phyloP scores from a whole-genome alignment of 208 protist genomes.

The Trypanosoma mega region DNA sequence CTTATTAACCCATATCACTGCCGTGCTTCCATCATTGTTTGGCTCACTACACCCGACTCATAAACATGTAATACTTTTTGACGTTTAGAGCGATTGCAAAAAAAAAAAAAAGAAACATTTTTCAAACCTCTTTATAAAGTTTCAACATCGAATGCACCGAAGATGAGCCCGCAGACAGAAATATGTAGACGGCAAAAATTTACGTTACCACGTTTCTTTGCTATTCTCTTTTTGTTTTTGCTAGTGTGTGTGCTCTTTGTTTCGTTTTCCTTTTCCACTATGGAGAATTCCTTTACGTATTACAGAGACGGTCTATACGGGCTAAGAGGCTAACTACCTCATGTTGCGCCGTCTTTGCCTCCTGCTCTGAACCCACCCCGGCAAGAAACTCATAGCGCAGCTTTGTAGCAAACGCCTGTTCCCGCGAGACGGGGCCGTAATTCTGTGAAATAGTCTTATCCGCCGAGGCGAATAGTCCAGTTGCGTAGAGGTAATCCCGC shows the following conservation, averaged over 20 bases:
- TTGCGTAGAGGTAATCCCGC: constrained; percentile 87
- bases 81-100: no score
- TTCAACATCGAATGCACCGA: no score
- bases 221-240: no score
- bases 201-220: no score
- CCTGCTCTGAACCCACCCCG: constrained; percentile 84
- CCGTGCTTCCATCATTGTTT: no score
- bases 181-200: no score
- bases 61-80: no score
- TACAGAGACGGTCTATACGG: constrained; percentile 50
- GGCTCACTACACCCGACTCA: no score
- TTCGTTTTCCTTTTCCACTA: neutral
- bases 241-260: neutral
- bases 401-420: constrained; percentile 52
- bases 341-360: constrained; percentile 73
- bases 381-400: constrained; percentile 83
- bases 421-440: constrained; percentile 63
- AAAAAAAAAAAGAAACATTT: no score
- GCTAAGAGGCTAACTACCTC: constrained; percentile 75
- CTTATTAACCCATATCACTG: no score
- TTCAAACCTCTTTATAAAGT: no score
- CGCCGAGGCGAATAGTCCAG: constrained; percentile 77
- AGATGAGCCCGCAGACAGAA: no score
- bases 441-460: constrained; percentile 51
- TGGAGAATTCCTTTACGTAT: neutral